Percentiles rank a stretch among this genome's conserved stretches.
Evolutionary conservation across 78 protist genomes (phyloP).

Genomic region (Diacronema lutheri): DNA sequence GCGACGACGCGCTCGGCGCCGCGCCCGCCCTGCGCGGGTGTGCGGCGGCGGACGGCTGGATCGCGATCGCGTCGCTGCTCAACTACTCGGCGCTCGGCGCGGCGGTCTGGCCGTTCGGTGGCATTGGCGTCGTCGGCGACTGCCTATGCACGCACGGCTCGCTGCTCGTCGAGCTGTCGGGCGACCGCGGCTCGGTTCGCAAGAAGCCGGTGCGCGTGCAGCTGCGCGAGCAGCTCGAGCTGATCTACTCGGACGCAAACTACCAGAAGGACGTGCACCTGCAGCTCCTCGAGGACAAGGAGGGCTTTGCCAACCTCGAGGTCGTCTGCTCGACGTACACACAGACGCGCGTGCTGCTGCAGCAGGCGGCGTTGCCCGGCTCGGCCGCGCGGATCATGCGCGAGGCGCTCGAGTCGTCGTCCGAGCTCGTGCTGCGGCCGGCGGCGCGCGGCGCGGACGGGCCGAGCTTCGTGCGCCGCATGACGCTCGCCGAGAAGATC

Average conservation of each 20-base stretch:
- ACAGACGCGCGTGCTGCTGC: not conserved
- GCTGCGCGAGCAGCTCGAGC: not conserved
- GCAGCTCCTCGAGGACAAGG: slow-evolving; percentile 9
- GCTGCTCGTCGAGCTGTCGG: not conserved
- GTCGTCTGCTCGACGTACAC: not conserved
- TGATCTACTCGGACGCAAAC: not conserved
- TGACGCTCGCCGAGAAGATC: slow-evolving; percentile 21
- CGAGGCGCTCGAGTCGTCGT: not conserved
- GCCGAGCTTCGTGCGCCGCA: not conserved
- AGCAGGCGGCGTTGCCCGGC: not conserved
- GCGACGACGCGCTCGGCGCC: not conserved
- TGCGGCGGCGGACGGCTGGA: not conserved
- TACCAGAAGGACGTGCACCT: slow-evolving; percentile 8
- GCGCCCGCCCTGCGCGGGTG: not conserved
- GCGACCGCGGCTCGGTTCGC: not conserved
- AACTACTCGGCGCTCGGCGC: slow-evolving; percentile 1
- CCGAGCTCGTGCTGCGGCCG: not conserved
- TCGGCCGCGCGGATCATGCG: not conserved
- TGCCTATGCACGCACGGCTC: slow-evolving; percentile 4
- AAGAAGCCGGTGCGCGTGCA: not conserved
- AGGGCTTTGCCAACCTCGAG: not conserved
- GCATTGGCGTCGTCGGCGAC: slow-evolving; percentile 20
- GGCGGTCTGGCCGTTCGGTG: slow-evolving; percentile 6
- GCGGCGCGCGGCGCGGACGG: not conserved
- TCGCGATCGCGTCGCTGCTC: slow-evolving; percentile 13